A percentile compares a stretch with the other conserved stretches of the same genome.
Evolutionary conservation across 2,329 filamentous ascomycete species (phyloP).

Genomic region (Diaporthe sp.): DNA sequence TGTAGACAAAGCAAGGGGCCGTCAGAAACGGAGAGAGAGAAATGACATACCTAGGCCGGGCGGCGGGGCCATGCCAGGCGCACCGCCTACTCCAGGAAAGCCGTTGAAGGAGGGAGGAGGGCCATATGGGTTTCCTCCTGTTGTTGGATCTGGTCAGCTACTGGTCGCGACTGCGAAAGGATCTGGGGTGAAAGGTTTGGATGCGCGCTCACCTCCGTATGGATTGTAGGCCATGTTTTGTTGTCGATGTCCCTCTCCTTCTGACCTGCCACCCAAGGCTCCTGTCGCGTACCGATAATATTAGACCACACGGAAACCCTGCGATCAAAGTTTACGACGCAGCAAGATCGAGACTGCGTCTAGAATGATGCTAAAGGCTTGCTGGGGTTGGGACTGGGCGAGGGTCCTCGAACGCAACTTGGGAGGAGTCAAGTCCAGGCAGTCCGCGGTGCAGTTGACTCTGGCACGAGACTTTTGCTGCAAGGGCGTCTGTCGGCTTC

Average conservation of each 20-base stretch:
- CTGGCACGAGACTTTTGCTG: conserved; percentile 13
- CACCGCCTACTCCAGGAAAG: conserved; percentile 71
- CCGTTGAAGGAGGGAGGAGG: conserved; percentile 79
- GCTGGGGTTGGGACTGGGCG: background rate
- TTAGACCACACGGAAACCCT: background rate
- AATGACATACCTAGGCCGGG: conserved; percentile 82
- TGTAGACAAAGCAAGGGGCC: background rate
- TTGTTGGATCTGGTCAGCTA: background rate
- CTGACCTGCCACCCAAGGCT: background rate
- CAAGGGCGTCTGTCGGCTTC: conserved; percentile 12
- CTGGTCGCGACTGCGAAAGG: background rate
- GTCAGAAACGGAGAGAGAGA: conserved; percentile 10
- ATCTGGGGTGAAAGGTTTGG: background rate
- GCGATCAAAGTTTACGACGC: background rate
- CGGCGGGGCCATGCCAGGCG: conserved; percentile 80
- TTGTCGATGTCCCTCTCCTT: conserved; percentile 7
- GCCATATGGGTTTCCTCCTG: conserved; percentile 73
- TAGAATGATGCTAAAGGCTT: background rate
- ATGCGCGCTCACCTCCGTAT: conserved; percentile 63
- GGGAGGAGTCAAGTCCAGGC: background rate
- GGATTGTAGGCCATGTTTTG: conserved; percentile 69
- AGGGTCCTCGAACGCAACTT: background rate
- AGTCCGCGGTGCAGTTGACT: background rate
- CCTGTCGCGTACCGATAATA: background rate
- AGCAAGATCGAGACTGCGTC: background rate